Conservation (phyloP, 106 monocot genomes). For the Acorus gramineus region DNA sequence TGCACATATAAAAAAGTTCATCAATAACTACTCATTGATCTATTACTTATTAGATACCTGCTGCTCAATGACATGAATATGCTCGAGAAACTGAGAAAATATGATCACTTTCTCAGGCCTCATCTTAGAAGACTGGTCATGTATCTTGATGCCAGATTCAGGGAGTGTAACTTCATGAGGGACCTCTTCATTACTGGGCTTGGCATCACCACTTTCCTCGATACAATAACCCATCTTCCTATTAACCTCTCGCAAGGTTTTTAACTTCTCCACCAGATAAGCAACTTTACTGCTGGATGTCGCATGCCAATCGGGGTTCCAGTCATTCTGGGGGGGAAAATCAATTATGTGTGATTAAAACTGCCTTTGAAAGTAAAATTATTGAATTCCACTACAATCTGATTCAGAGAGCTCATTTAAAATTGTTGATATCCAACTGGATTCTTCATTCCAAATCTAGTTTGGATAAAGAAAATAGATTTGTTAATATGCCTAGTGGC, state of each 20-base stretch:
- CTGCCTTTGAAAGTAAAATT: too few relatives aligned
- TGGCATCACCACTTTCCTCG: conserved; percentile 8
- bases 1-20: conserved; percentile 2
- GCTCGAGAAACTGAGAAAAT: conserved; percentile 98
- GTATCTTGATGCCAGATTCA: not conserved
- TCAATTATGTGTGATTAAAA: too few relatives aligned
- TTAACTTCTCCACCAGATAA: conserved; percentile 62
- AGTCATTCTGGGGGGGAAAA: conserved; percentile 46
- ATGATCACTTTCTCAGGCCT: conserved; percentile 80
- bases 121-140: conserved; percentile 12
- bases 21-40: not conserved
- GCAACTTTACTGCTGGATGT: conserved; percentile 97
- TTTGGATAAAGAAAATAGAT: too few relatives aligned
- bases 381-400: too few relatives aligned
- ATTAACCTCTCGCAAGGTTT: conserved; percentile 48
- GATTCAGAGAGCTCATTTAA: too few relatives aligned
- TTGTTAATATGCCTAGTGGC: too few relatives aligned
- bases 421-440: too few relatives aligned
- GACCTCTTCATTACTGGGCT: not conserved
- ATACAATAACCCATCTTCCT: conserved; percentile 18
- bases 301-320: conserved; percentile 97
- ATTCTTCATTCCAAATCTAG: too few relatives aligned
- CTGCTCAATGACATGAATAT: conserved; percentile 93
- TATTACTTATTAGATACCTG: conserved; percentile 41
- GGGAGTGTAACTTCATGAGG: not conserved